These are phyloP conservation scores for Fusarium sp. DNA, from an alignment of 2,329 filamentous ascomycete genomes.

Conservation along the genomic window DNA sequence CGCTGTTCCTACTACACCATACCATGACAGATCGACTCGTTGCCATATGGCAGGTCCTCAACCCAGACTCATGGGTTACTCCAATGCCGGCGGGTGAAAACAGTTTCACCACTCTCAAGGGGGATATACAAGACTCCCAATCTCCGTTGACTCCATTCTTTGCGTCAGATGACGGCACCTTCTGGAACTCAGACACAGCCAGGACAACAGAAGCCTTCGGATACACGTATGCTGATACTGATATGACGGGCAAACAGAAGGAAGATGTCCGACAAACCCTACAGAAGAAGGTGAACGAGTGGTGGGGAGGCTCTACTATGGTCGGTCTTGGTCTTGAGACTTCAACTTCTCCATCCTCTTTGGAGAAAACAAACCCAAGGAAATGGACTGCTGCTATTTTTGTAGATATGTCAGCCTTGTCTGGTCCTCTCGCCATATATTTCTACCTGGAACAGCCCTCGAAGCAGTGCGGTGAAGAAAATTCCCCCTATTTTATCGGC, in stretches of 20 bases:
- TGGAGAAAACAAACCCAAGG: constrained; percentile 40
- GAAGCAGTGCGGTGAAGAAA: not conserved
- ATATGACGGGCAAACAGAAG: constrained; percentile 39
- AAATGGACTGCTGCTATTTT: constrained; percentile 70
- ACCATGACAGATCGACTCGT: constrained; percentile 80
- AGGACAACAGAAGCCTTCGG: constrained; percentile 72
- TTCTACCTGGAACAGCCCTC: not conserved
- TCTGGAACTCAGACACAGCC: constrained; percentile 75
- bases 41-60: constrained; percentile 80
- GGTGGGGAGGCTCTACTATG: constrained; percentile 54
- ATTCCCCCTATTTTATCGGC: not conserved
- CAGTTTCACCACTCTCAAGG: constrained; percentile 71
- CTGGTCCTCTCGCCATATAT: not conserved
- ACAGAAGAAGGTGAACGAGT: constrained; percentile 64
- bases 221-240: constrained; percentile 79
- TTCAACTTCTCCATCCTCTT: constrained; percentile 49
- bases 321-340: constrained; percentile 24
- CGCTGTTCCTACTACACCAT: constrained; percentile 83
- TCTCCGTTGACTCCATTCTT: constrained; percentile 78
- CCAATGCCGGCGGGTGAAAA: constrained; percentile 66
- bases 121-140: constrained; percentile 65
- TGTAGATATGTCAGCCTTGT: not conserved
- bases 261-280: constrained; percentile 51
- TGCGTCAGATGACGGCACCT: constrained; percentile 65
- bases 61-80: constrained; percentile 75